phyloP scores from a whole-genome alignment of 1,139 yeast genomes.

The Candida mesenterica region DNA sequence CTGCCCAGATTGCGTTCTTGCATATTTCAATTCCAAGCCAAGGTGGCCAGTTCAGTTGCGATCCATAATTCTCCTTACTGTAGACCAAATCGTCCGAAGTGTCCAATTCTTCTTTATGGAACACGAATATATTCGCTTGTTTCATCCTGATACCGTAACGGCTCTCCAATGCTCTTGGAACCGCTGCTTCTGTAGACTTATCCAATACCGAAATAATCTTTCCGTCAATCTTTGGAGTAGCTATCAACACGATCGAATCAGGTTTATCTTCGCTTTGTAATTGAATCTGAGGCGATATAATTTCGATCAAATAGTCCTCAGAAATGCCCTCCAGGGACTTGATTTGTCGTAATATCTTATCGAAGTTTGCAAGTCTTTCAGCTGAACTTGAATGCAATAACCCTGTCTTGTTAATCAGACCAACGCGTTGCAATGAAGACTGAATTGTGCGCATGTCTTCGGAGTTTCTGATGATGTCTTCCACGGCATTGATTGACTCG shows the following conservation, averaged over 20 bases:
- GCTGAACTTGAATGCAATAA: slow-evolving; percentile 13
- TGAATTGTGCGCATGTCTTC: not conserved
- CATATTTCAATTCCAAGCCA: slow-evolving; percentile 48
- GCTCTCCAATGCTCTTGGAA: slow-evolving; percentile 31
- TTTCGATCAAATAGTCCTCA: slow-evolving; percentile 66
- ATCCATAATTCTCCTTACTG: slow-evolving; percentile 35
- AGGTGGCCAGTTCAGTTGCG: slow-evolving; percentile 44
- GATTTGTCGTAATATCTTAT: slow-evolving; percentile 48
- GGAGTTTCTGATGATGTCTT: slow-evolving; percentile 27
- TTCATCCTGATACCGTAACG: slow-evolving; percentile 39
- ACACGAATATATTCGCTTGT: slow-evolving; percentile 42
- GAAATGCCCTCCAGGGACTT: slow-evolving; percentile 44
- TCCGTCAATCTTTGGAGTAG: slow-evolving; percentile 41
- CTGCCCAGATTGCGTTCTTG: slow-evolving; percentile 36
- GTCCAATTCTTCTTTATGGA: slow-evolving; percentile 27
- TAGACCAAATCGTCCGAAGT: slow-evolving; percentile 21
- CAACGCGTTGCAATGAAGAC: not conserved
- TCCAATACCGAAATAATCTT: slow-evolving; percentile 39
- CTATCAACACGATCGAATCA: slow-evolving; percentile 51
- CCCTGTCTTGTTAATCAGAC: slow-evolving; percentile 1
- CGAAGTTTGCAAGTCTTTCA: slow-evolving; percentile 40
- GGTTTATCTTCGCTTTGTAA: slow-evolving; percentile 65
- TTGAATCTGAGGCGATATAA: slow-evolving; percentile 86
- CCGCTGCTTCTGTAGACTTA: slow-evolving; percentile 21
- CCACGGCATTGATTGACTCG: slow-evolving; percentile 39